Conservation (phyloP, 306 rosid species). For the Prunus fruticosa region DNA sequence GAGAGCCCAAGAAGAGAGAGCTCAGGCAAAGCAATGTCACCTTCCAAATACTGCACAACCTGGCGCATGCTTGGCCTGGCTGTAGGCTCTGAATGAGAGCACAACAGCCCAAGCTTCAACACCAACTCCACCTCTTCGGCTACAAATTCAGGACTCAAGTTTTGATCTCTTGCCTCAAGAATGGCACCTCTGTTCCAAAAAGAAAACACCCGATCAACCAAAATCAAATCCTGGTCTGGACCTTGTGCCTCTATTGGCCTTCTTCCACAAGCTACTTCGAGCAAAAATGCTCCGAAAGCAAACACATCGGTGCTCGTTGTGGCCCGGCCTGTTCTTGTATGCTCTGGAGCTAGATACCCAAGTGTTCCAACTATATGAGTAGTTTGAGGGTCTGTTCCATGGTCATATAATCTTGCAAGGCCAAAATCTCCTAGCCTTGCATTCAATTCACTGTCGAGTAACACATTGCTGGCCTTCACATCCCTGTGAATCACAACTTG, state of each 20-base stretch:
- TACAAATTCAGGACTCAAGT: too few relatives aligned
- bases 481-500: too few relatives aligned
- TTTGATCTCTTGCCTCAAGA: too few relatives aligned
- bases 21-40: too few relatives aligned
- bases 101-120: neutral
- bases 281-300: slow-evolving; percentile 9
- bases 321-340: neutral
- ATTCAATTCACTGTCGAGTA: too few relatives aligned
- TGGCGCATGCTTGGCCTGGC: too few relatives aligned
- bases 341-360: neutral
- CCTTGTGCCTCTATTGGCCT: neutral
- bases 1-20: too few relatives aligned
- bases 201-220: neutral
- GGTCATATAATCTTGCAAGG: neutral
- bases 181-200: neutral
- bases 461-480: too few relatives aligned
- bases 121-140: neutral
- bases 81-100: too few relatives aligned
- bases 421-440: neutral
- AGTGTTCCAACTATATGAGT: neutral
- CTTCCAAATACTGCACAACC: too few relatives aligned
- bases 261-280: slow-evolving; percentile 9
- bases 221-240: neutral
- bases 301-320: neutral
- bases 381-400: neutral